Base-by-base conservation (phyloP, 225 moss, liverwort and hornwort genomes). In the Sphagnum contortum region DNA sequence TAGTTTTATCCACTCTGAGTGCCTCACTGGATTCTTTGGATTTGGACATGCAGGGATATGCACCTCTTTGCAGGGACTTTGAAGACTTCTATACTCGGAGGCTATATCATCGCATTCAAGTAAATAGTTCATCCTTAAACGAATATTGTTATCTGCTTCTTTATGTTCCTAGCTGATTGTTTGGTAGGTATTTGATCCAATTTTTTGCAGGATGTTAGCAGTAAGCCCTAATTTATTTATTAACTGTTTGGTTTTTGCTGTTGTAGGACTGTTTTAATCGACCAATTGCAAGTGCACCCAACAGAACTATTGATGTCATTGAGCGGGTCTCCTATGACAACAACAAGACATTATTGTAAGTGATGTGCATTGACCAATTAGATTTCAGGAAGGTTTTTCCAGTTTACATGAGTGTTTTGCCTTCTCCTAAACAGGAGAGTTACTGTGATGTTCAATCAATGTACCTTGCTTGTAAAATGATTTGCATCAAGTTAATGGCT, bases 41-140 rank as follows among this genome's bases (percentile, higher is more conserved):
- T 29, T 29, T 29, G 29, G 29, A 29, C 29, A 29, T 29, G 64
- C 72, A 83, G 81, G 92, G 88, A 48, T 93, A 89, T 69, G 90
- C 96, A 57, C 93, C 96, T 13, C 80, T 98, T 29, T 93, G 93
- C 76, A 79, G 85, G 72, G 90, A 98, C 74, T 98, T 91, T 67
- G 96, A 98, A 63, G 96, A 98, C 72, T 98, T 98, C 68, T 98
- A 98, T 70, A 93, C 80, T 9, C 76, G 96, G n/a, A 81, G 96
- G 75, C 71, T 98, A 6, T 98, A 93, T 61, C 71, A 83, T 59
- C 92, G 96, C n/a, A 91, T 93, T 75, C 92, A 88, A 81, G 88
- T 71, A 76, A 60, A 29, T 29, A 29, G 29, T 29, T 29, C 29
- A 29, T 29, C 29, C 29, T 29, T 29, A 29, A 29, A 29, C 29